Percentiles rank a stretch among this genome's conserved stretches.
phyloP scores from a whole-genome alignment of 2,329 filamentous ascomycete genomes.

The Fusarium armeniacum region DNA sequence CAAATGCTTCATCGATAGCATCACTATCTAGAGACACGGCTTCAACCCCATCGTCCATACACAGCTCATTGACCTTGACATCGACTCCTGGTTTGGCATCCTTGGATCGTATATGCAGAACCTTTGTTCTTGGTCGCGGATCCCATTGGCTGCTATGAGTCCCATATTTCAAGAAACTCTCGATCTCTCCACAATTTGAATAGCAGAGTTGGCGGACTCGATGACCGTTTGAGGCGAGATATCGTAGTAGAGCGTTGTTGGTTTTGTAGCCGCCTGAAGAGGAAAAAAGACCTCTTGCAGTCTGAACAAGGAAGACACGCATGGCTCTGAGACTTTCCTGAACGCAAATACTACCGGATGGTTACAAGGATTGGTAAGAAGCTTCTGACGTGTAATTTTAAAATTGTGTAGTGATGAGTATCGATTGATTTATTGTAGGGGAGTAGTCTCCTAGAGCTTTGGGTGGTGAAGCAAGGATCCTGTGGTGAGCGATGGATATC shows the following conservation, averaged over 20 bases:
- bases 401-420: too few species aligned
- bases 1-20: neutral
- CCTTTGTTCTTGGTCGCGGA: accelerated
- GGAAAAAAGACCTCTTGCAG: slow-evolving; percentile 3
- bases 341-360: too few species aligned
- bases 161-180: neutral
- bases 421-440: too few species aligned
- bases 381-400: too few species aligned
- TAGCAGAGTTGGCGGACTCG: slow-evolving; percentile 10
- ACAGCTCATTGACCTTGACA: neutral
- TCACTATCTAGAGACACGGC: neutral
- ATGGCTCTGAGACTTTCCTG: neutral
- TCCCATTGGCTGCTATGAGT: accelerated
- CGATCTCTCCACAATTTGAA: neutral
- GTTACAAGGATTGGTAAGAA: too few species aligned
- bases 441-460: too few species aligned
- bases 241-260: neutral
- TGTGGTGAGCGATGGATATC: too few species aligned
- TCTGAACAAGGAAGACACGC: slow-evolving; percentile 3
- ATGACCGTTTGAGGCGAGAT: neutral
- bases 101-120: accelerated
- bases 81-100: neutral
- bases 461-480: too few species aligned
- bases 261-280: slow-evolving; percentile 9
- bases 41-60: slow-evolving; percentile 2